A percentile compares a stretch with the other conserved stretches of the same genome.
These are phyloP conservation scores for Magnolia sinica DNA, from an alignment of 164 flowering plant genomes.

Conservation along the genomic window DNA sequence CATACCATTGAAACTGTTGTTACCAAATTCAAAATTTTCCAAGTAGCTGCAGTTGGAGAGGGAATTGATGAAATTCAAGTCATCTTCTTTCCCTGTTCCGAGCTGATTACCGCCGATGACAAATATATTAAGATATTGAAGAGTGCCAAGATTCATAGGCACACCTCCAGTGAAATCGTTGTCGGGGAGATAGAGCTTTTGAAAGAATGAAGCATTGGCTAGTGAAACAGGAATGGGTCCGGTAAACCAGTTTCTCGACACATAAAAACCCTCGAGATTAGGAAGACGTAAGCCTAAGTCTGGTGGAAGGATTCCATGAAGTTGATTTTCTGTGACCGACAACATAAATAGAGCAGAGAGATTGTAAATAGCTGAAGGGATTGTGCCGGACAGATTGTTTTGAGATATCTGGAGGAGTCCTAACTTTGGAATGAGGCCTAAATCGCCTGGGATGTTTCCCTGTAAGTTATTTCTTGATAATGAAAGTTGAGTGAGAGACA, in stretches of 20 bases:
- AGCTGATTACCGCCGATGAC: neutral
- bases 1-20: neutral
- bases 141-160: constrained; percentile 1
- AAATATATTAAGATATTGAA: neutral
- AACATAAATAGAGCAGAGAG: constrained; percentile 31
- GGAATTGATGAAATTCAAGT: constrained; percentile 8
- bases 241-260: neutral
- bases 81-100: neutral
- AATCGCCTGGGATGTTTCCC: constrained; percentile 32
- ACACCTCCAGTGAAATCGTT: constrained; percentile 10
- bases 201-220: constrained; percentile 5
- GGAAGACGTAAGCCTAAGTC: constrained; percentile 25
- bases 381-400: constrained; percentile 37
- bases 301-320: constrained; percentile 26
- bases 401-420: constrained; percentile 25
- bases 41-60: constrained; percentile 8
- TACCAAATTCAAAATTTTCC: neutral
- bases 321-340: constrained; percentile 27
- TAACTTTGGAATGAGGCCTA: constrained; percentile 26
- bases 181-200: neutral
- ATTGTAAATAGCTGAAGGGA: constrained; percentile 46
- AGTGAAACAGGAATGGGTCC: constrained; percentile 7
- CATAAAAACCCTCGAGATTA: constrained; percentile 5
- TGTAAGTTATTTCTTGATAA: constrained; percentile 20
- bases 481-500: constrained; percentile 18